A percentile compares a stretch with the other conserved stretches of the same genome.
Conservation (phyloP, 1,139 yeast genomes). For the Trichomonascaceae sp. region DNA sequence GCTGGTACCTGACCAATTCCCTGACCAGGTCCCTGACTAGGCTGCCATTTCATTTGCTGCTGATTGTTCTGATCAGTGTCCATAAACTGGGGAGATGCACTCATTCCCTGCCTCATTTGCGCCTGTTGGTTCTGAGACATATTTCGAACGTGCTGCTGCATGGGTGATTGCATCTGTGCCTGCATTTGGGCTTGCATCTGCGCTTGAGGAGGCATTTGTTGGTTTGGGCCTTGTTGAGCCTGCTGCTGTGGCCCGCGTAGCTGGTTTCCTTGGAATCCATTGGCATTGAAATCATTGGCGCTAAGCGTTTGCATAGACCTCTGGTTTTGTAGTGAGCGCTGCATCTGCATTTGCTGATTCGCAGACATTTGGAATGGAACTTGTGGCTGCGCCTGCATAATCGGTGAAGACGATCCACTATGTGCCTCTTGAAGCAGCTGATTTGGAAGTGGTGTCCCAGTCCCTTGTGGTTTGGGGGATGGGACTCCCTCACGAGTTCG, state of each 20-base stretch:
- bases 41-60: conserved; percentile 6
- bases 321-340: too few species aligned
- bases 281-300: too few species aligned
- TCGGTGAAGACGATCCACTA: conserved; percentile 12
- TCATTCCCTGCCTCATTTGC: conserved; percentile 2
- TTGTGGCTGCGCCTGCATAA: conserved; percentile 6
- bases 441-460: conserved; percentile 13
- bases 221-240: conserved; percentile 2
- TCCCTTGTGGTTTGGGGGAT: conserved; percentile 10
- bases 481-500: conserved; percentile 10
- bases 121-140: conserved; percentile 6
- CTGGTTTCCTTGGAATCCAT: conserved; percentile 1
- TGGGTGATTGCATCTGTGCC: background rate
- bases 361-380: background rate
- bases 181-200: background rate
- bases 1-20: too few species aligned
- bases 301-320: too few species aligned
- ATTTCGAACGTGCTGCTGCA: conserved; percentile 2
- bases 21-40: conserved; percentile 5
- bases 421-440: conserved; percentile 17
- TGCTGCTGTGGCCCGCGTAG: conserved; percentile 5
- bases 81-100: background rate
- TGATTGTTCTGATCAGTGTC: conserved; percentile 9
- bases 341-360: too few species aligned
- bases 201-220: conserved; percentile 7